Evolutionary conservation across 768 basidiomycete genomes (phyloP), one percentile per base, ranked within the genome.

Genomic region (Porphyrellus cyaneotinctus): DNA sequence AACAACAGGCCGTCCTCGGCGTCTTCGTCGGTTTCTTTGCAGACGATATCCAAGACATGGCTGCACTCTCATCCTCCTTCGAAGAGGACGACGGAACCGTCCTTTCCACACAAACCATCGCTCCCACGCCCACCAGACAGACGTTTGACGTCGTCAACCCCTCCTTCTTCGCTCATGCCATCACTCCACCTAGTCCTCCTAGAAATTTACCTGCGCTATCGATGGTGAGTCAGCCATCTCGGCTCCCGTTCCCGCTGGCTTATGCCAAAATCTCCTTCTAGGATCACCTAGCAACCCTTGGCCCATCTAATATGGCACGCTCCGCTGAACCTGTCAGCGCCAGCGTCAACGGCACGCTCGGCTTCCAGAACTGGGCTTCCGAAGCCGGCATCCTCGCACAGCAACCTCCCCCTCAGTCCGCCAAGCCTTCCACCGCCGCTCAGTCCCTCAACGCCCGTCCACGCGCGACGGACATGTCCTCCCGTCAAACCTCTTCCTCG

Each of bases 341-440:
- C 3, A 50, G 20, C 46, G 30, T 56, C 15, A 36, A 45, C 43
- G 52, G 56, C 51, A 51, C 23, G 17, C 41, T 48, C 18, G 59
- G 67, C 33, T 69, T 65, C 67, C 67, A 70, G 45, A 50, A 46
- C 42, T 69, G 68, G 68, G 67, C 65, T 20, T 69, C 67, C 18
- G 68, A 69, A 61, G 69, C 35, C 49, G 61, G 61, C 31, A 60
- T 69, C 24, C 33, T 59, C 31, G 26, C 58, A 18, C 65, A 60
- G 42, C 64, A 51, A 4, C 52, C 54, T 36, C 63, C 49, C 38
- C 47, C 30, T 6, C 62, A 37, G 31, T 20, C 54, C 18, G 20
- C 53, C 1, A 64, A 57, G 30, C 49, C 52, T n/a, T 26, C 56
- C 32, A 14, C 45, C 4, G 23, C 57, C 20, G 36, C 60, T 11